phyloP scores from a whole-genome alignment of 768 basidiomycete species.

The Russula sp. region DNA sequence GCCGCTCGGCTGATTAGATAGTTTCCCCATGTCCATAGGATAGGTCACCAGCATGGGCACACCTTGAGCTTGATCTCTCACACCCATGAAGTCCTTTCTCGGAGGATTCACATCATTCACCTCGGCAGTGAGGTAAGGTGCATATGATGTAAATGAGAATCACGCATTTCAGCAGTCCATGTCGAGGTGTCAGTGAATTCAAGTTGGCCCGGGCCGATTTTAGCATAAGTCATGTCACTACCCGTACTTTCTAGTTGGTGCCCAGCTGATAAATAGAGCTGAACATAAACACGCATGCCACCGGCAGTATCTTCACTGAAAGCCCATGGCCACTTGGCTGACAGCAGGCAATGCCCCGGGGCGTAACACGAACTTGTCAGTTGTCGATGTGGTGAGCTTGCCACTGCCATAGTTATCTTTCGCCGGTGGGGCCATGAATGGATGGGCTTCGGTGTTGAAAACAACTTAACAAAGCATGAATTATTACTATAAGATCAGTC shows the following conservation, averaged over 20 bases:
- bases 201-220: background rate
- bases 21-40: too few species aligned
- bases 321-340: too few species aligned
- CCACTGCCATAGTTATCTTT: conserved; percentile 41
- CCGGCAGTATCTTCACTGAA: too few species aligned
- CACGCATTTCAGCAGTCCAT: too few species aligned
- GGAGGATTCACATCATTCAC: too few species aligned
- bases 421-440: conserved; percentile 21
- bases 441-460: conserved; percentile 37
- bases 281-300: background rate
- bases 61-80: too few species aligned
- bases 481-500: background rate
- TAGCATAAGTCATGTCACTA: conserved; percentile 18
- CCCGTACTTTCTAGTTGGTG: background rate
- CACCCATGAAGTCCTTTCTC: too few species aligned
- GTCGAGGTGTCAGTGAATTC: too few species aligned
- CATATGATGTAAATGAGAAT: too few species aligned
- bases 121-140: too few species aligned
- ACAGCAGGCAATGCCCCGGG: conserved; percentile 29
- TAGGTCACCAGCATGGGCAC: too few species aligned
- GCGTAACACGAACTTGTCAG: conserved; percentile 8
- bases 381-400: conserved; percentile 11
- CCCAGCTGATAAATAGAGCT: background rate
- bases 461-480: conserved; percentile 35
- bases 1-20: too few species aligned